These are phyloP conservation scores for Baudoinia panamericana DNA, from an alignment of 495 filamentous ascomycete species.

Conservation along the genomic window DNA sequence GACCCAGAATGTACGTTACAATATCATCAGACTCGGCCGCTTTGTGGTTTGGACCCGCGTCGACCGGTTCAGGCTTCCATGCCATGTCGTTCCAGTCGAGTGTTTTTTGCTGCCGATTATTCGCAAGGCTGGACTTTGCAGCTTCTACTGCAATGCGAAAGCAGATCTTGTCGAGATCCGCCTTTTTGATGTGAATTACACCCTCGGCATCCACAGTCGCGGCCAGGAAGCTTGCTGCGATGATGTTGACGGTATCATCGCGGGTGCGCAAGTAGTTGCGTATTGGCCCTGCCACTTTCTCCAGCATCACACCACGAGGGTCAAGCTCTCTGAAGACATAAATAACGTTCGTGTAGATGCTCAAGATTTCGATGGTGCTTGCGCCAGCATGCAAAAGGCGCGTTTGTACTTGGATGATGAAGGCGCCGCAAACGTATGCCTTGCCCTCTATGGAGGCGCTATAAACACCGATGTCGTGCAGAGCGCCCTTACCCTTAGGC, in stretches of 20 bases:
- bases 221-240: constrained; percentile 73
- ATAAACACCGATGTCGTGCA: constrained; percentile 47
- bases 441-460: constrained; percentile 44
- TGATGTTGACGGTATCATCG: constrained; percentile 80
- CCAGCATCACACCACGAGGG: constrained; percentile 77
- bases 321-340: constrained; percentile 80
- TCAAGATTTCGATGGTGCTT: constrained; percentile 78
- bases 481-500: constrained; percentile 59
- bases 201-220: too few species aligned
- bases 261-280: constrained; percentile 80
- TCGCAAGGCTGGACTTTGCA: constrained; percentile 5
- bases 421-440: constrained; percentile 53
- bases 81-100: constrained; percentile 80
- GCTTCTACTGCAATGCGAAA: constrained; percentile 67
- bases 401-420: constrained; percentile 52
- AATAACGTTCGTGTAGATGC: constrained; percentile 85
- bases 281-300: constrained; percentile 70
- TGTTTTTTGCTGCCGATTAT: constrained; percentile 44
- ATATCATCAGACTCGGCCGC: constrained; percentile 81
- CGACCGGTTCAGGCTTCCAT: constrained; percentile 84
- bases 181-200: too few species aligned
- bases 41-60: constrained; percentile 83
- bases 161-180: constrained; percentile 41
- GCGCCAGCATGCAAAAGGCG: constrained; percentile 76
- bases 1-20: constrained; percentile 75